A percentile compares a stretch with the other conserved stretches of the same genome.
Evolutionary conservation across 345 rosid species (phyloP).

Genomic region (Sisymbrium altissimum): DNA sequence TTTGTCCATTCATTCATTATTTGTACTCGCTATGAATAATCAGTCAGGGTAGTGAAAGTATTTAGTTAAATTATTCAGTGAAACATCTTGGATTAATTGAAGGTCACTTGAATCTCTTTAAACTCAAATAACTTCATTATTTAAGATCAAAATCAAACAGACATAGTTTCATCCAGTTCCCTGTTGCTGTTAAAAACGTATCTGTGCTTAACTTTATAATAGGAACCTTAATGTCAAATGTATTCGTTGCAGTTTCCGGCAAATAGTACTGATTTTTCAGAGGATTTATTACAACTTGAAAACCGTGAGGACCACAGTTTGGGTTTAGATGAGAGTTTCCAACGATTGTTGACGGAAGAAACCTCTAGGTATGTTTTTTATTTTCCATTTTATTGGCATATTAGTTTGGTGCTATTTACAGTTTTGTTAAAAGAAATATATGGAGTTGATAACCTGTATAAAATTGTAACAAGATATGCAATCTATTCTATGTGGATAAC

Average conservation of each 20-base stretch:
- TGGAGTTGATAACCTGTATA: not conserved
- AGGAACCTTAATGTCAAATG: slow-evolving; percentile 13
- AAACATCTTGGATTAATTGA: slow-evolving; percentile 12
- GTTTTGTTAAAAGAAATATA: not conserved
- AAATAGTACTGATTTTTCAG: slow-evolving; percentile 45
- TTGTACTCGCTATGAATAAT: slow-evolving; percentile 4
- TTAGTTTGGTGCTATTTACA: slow-evolving; percentile 1
- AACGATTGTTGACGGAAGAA: slow-evolving; percentile 53
- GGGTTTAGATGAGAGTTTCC: slow-evolving; percentile 54
- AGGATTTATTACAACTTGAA: slow-evolving; percentile 56
- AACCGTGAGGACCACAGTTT: slow-evolving; percentile 53
- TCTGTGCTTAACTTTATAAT: not conserved
- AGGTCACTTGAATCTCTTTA: slow-evolving; percentile 11
- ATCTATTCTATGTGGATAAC: not conserved
- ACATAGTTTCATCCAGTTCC: slow-evolving; percentile 1
- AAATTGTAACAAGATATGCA: not conserved
- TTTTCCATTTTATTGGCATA: not conserved
- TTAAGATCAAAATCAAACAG: not conserved
- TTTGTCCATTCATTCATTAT: slow-evolving; percentile 8
- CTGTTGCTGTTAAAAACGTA: not conserved
- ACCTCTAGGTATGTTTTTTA: slow-evolving; percentile 51
- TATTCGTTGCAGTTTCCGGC: slow-evolving; percentile 79
- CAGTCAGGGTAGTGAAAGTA: slow-evolving; percentile 12
- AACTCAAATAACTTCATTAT: not conserved
- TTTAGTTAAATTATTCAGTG: not conserved